Evolutionary conservation across 2,329 filamentous ascomycete genomes (phyloP).

Genomic region (Stylonectria norvegica): DNA sequence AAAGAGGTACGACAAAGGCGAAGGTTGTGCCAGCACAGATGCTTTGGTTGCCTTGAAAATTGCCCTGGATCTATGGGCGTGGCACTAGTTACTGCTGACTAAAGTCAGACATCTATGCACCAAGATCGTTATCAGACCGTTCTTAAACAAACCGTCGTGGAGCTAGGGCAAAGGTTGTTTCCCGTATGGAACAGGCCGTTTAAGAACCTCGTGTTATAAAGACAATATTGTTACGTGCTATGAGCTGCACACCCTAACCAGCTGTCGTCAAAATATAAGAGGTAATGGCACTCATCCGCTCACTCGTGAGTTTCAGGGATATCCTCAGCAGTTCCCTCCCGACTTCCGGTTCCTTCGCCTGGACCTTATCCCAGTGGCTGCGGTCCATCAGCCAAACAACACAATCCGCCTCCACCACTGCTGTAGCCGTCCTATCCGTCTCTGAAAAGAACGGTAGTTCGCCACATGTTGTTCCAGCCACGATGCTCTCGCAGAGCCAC

Average conservation of each 20-base stretch:
- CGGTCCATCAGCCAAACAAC: slow-evolving; percentile 78
- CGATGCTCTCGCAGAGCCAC: slow-evolving; percentile 82
- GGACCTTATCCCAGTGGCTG: slow-evolving; percentile 68
- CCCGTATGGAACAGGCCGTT: too few relatives aligned
- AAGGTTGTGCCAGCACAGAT: too few relatives aligned
- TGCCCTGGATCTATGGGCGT: too few relatives aligned
- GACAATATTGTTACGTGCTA: slow-evolving; percentile 1
- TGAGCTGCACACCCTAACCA: slow-evolving; percentile 29
- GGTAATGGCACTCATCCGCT: slow-evolving; percentile 76
- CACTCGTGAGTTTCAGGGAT: slow-evolving; percentile 88
- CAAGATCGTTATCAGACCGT: too few relatives aligned
- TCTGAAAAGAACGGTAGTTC: slow-evolving; percentile 96
- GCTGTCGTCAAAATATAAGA: slow-evolving; percentile 51
- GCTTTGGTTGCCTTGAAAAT: too few relatives aligned
- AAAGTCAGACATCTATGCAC: slow-evolving; percentile 5
- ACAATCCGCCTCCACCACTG: slow-evolving; percentile 75
- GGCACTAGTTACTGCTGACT: too few relatives aligned
- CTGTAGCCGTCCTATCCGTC: slow-evolving; percentile 81
- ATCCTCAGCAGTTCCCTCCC: slow-evolving; percentile 81
- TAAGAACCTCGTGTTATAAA: not conserved
- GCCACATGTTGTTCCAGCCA: slow-evolving; percentile 90
- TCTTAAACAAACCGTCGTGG: too few relatives aligned
- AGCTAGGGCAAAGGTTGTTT: too few relatives aligned
- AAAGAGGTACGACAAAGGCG: too few relatives aligned
- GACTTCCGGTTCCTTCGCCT: slow-evolving; percentile 70